phyloP scores from a whole-genome alignment of 768 basidiomycete genomes.

The Lactifluus hygrophoroides region DNA sequence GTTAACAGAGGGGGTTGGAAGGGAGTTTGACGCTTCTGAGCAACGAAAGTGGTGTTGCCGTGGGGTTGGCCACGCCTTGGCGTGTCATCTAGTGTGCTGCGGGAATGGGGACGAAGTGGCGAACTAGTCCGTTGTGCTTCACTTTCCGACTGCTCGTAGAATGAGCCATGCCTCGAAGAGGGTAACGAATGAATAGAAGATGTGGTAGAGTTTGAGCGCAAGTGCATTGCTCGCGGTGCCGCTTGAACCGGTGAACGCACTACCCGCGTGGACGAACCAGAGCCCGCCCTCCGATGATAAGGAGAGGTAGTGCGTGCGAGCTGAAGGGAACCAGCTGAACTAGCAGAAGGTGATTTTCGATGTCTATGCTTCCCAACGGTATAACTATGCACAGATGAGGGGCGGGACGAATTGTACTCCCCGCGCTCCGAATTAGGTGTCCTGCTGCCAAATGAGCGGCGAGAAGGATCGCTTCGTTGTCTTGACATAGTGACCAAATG shows the following conservation, averaged over 20 bases:
- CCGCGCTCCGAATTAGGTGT: slow-evolving; percentile 86
- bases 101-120: slow-evolving; percentile 47
- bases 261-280: slow-evolving; percentile 76
- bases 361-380: slow-evolving; percentile 50
- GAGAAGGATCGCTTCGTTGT: slow-evolving; percentile 43
- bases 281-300: slow-evolving; percentile 70
- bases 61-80: slow-evolving; percentile 30
- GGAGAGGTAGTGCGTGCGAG: slow-evolving; percentile 61
- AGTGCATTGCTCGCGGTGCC: slow-evolving; percentile 43
- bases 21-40: slow-evolving; percentile 72
- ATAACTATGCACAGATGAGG: slow-evolving; percentile 80
- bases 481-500: slow-evolving; percentile 36
- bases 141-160: slow-evolving; percentile 64
- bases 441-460: slow-evolving; percentile 67
- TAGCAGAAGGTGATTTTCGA: slow-evolving; percentile 67
- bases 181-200: slow-evolving; percentile 70
- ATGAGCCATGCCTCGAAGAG: slow-evolving; percentile 72
- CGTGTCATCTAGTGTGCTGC: slow-evolving; percentile 42
- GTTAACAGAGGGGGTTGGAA: slow-evolving; percentile 43
- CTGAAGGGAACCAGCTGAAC: slow-evolving; percentile 62
- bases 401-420: slow-evolving; percentile 60
- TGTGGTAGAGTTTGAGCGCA: slow-evolving; percentile 65
- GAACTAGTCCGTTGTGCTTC: slow-evolving; percentile 58
- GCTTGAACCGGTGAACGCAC: slow-evolving; percentile 46
- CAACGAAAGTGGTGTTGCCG: slow-evolving; percentile 57